phyloP scores from a whole-genome alignment of 2,329 filamentous ascomycete genomes.

The Epichloe glyceriae region DNA sequence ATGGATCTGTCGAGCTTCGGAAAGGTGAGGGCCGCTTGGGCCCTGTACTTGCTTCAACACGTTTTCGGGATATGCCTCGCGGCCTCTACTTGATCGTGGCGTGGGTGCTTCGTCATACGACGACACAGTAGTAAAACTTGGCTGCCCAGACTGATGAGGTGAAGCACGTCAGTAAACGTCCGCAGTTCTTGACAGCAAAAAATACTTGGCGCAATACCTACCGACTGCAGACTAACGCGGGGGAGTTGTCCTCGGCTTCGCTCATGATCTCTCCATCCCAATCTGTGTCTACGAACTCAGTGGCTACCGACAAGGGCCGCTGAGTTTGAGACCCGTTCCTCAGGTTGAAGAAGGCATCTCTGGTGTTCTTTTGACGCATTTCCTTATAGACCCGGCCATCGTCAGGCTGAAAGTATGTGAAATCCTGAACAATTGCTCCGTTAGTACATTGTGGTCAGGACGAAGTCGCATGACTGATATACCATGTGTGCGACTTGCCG shows the following conservation, averaged over 20 bases:
- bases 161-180: conserved; percentile 6
- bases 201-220: conserved; percentile 29
- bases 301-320: conserved; percentile 57
- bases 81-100: conserved; percentile 52
- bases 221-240: conserved; percentile 56
- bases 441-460: background rate
- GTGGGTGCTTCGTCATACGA: conserved; percentile 76
- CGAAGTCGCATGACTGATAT: background rate
- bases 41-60: conserved; percentile 60
- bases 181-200: background rate
- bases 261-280: conserved; percentile 45
- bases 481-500: conserved; percentile 1
- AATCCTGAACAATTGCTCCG: conserved; percentile 17
- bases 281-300: conserved; percentile 69
- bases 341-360: conserved; percentile 49
- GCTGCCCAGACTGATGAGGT: conserved; percentile 46
- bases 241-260: conserved; percentile 54
- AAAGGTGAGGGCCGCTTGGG: conserved; percentile 82
- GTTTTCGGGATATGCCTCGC: conserved; percentile 47
- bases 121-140: conserved; percentile 75
- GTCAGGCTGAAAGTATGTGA: conserved; percentile 22
- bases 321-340: conserved; percentile 33
- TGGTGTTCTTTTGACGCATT: conserved; percentile 38
- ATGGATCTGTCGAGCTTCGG: conserved; percentile 47
- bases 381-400: conserved; percentile 29